Base-by-base conservation (phyloP, 164 flowering plant genomes). In the Euptelea pleiosperma region DNA sequence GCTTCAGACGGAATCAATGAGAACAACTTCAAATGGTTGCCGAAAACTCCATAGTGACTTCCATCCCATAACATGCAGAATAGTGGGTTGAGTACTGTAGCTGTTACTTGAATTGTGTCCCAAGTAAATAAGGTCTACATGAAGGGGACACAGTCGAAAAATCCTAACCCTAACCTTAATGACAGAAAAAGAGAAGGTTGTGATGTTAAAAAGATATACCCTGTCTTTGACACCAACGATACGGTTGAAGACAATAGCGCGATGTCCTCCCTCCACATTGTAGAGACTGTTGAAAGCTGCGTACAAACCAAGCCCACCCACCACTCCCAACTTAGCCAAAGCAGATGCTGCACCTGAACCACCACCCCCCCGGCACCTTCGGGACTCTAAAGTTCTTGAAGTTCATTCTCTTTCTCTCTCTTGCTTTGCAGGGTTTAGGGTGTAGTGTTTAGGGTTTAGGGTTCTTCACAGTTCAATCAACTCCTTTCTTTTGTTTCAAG, bases 201-300 rank as follows among this genome's bases (percentile, higher is more conserved):
- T n/a, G n/a, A n/a, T n/a, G n/a, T n/a, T n/a, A 0, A 36, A 45
- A 34, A 36, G 6, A 46, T 10, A 55, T 34, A 84, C 98, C 96
- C 82, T 78, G 25, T 93, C 96, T 63, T 93, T 93, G 53, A 93
- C 57, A 61, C 98, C 98, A 55, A 50, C 63, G 45, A 93, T 0
- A 35, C 98, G 89, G 55, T 89, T 93, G 76, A 93, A 93, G 35
- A 89, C 83, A 52, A 93, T 81, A 15, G 97, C 98, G 5, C 97
- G 78, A 57, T 87, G 96, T 1, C 98, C 98, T 48, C 98, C 98
- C 14, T 93, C 98, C 7, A 93, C 98, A 69, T 86, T 93, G 77
- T 93, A 93, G 43, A 93, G 85, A 81, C 92, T 83, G 73, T 90
- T 80, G 6, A 69, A 33, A 53, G 75, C 78, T 29, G 75, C 94